phyloP scores from a whole-genome alignment of 139 green algal species.

The Picochlorum sp. region DNA sequence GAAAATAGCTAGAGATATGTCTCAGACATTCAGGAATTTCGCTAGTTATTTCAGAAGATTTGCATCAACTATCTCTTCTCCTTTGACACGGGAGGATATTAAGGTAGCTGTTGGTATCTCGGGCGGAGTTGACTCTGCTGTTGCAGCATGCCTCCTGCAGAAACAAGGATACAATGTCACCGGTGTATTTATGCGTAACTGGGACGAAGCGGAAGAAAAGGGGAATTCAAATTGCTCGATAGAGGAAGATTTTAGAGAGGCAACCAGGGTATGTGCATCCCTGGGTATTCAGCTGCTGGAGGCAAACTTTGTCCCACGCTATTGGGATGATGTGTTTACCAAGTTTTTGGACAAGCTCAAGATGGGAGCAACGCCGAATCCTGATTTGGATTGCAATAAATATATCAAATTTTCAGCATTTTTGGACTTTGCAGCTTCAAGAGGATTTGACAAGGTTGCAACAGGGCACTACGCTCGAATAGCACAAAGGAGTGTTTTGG shows the following conservation, averaged over 20 bases:
- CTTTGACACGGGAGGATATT: background rate
- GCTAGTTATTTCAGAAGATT: background rate
- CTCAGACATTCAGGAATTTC: too few relatives aligned
- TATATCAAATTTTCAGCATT: slow-evolving; percentile 77
- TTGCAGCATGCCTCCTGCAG: slow-evolving; percentile 57
- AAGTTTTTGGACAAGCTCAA: slow-evolving; percentile 44
- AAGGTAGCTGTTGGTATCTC: slow-evolving; percentile 61
- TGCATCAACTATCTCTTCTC: background rate
- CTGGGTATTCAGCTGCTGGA: slow-evolving; percentile 57
- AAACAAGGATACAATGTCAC: slow-evolving; percentile 41
- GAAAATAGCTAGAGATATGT: background rate
- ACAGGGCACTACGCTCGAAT: slow-evolving; percentile 73
- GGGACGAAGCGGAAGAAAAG: slow-evolving; percentile 65
- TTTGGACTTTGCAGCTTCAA: slow-evolving; percentile 26
- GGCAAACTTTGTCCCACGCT: slow-evolving; percentile 59
- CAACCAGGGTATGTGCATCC: slow-evolving; percentile 27
- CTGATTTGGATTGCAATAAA: slow-evolving; percentile 77
- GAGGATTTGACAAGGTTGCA: slow-evolving; percentile 44
- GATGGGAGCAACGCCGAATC: slow-evolving; percentile 68
- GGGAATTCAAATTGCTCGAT: slow-evolving; percentile 44
- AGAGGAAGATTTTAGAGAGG: slow-evolving; percentile 29
- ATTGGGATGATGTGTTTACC: slow-evolving; percentile 72
- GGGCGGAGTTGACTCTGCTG: slow-evolving; percentile 73
- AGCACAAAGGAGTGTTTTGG: background rate
- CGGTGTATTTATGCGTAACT: slow-evolving; percentile 75